A percentile compares a stretch with the other conserved stretches of the same genome.
Evolutionary conservation across 495 filamentous ascomycete species (phyloP).

Genomic region (Daldinia childiae): DNA sequence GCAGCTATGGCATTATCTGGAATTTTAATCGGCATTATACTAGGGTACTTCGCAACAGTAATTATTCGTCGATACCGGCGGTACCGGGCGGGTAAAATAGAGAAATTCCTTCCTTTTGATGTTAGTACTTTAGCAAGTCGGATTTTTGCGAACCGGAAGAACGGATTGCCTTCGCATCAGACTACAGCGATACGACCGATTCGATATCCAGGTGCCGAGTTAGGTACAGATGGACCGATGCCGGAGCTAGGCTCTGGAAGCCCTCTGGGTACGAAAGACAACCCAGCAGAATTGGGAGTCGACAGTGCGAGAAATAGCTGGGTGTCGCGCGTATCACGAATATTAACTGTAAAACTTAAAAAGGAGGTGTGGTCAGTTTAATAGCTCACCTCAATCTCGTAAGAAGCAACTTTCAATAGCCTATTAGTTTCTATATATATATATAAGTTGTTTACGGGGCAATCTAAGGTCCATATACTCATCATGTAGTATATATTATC

Average conservation of each 20-base stretch:
- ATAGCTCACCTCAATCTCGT: not conserved
- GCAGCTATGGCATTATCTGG: constrained; percentile 47
- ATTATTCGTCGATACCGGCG: constrained; percentile 42
- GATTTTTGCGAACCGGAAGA: not conserved
- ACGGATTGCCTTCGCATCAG: not conserved
- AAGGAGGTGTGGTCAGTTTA: constrained; percentile 30
- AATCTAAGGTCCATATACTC: too few relatives aligned
- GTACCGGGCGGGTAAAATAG: constrained; percentile 35
- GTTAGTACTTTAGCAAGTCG: not conserved
- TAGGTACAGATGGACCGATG: constrained; percentile 38
- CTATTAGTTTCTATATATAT: too few relatives aligned
- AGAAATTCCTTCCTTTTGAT: constrained; percentile 26
- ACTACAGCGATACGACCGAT: not conserved
- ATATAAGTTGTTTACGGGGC: too few relatives aligned
- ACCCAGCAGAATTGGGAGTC: constrained; percentile 41
- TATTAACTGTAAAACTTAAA: constrained; percentile 24
- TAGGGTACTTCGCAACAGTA: constrained; percentile 37
- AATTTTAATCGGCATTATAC: constrained; percentile 42
- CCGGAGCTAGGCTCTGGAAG: constrained; percentile 30
- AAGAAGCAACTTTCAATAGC: not conserved
- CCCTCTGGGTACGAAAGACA: constrained; percentile 36
- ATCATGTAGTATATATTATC: too few relatives aligned
- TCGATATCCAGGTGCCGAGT: constrained; percentile 32
- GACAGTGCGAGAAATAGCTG: constrained; percentile 35
- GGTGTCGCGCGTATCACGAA: constrained; percentile 44